These are phyloP conservation scores for Fusarium avenaceum DNA, from an alignment of 2,329 filamentous ascomycete genomes.

Conservation along the genomic window DNA sequence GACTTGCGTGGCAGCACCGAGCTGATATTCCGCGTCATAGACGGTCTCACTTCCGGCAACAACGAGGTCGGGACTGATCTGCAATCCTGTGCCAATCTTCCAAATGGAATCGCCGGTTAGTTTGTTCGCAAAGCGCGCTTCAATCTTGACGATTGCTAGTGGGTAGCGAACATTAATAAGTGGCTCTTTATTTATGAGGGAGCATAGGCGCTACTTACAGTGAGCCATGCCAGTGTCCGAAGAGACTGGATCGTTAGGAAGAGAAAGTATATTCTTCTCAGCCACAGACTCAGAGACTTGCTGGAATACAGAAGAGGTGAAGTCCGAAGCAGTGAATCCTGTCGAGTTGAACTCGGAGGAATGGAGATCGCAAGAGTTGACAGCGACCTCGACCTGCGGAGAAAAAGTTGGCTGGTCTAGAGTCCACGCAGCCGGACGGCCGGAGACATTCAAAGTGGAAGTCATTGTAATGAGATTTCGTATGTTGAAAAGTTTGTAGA, in stretches of 20 bases:
- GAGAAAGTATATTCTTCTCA: neutral
- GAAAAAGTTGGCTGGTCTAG: conserved; percentile 15
- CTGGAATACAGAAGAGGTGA: conserved; percentile 1
- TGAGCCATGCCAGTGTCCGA: conserved; percentile 6
- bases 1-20: conserved; percentile 45
- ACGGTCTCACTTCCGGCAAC: conserved; percentile 37
- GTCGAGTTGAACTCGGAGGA: neutral
- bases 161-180: too few relatives aligned
- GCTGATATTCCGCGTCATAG: conserved; percentile 43
- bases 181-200: too few relatives aligned
- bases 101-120: conserved; percentile 22
- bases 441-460: conserved; percentile 1
- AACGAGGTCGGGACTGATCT: conserved; percentile 27
- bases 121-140: conserved; percentile 31
- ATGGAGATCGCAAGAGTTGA: neutral
- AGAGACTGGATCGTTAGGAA: neutral
- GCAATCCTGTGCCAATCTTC: conserved; percentile 37
- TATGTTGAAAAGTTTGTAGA: neutral
- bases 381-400: neutral
- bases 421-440: conserved; percentile 23
- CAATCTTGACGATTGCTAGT: conserved; percentile 38
- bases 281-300: neutral
- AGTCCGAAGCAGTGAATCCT: neutral
- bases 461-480: neutral
- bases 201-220: conserved; percentile 4